Conservation (phyloP, 768 basidiomycete species). For the Mycena kentingensis region DNA sequence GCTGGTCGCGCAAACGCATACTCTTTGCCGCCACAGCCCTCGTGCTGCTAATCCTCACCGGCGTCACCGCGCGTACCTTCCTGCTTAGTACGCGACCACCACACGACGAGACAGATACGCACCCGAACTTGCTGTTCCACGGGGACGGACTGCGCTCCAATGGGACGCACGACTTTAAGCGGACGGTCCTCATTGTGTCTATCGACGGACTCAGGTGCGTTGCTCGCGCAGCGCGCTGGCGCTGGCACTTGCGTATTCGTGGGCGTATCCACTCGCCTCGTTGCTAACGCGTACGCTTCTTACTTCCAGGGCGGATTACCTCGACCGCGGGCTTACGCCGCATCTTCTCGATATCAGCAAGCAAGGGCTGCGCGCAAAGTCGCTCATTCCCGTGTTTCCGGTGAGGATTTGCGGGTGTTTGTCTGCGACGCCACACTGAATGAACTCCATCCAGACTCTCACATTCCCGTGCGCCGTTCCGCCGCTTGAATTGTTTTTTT, state of each 20-base stretch:
- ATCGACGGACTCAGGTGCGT: constrained; percentile 81
- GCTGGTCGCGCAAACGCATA: constrained; percentile 45
- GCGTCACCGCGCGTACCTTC: constrained; percentile 41
- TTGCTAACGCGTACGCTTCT: constrained; percentile 4
- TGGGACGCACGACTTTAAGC: constrained; percentile 80
- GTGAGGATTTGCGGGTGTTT: constrained; percentile 44
- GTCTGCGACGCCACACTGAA: neutral
- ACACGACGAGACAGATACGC: constrained; percentile 18
- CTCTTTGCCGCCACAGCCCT: constrained; percentile 39
- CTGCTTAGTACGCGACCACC: constrained; percentile 27
- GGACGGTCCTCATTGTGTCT: constrained; percentile 81
- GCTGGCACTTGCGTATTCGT: no score
- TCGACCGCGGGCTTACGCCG: constrained; percentile 84
- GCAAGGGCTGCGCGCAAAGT: constrained; percentile 85
- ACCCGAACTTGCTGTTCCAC: constrained; percentile 37
- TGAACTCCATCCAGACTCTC: constrained; percentile 57
- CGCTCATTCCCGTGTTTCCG: constrained; percentile 85
- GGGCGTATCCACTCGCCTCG: neutral
- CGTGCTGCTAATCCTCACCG: constrained; percentile 46
- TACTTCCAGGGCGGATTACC: constrained; percentile 71
- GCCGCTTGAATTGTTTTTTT: neutral
- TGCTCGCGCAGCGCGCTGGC: constrained; percentile 4
- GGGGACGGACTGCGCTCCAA: constrained; percentile 60
- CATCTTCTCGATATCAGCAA: constrained; percentile 79
- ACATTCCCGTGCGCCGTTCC: constrained; percentile 78